Conservation (phyloP, 192 early-diverging fungal species). For the Entomortierella parvispora region DNA sequence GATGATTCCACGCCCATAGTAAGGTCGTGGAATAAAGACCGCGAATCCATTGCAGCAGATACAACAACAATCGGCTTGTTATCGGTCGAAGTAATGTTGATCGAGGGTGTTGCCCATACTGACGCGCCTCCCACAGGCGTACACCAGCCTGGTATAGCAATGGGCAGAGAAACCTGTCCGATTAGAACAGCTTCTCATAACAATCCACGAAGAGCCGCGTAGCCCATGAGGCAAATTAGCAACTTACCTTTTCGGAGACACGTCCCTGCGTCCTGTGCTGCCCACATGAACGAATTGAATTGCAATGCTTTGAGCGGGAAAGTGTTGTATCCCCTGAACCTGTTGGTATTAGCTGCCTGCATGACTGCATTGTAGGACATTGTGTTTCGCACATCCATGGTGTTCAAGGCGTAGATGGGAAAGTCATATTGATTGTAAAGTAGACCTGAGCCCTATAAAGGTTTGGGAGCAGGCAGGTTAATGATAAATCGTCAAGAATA, state of each 20-base stretch:
- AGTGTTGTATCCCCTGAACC: constrained; percentile 51
- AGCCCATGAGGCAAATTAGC: background rate
- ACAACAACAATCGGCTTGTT: constrained; percentile 76
- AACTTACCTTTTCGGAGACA: constrained; percentile 74
- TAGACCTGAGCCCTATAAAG: constrained; percentile 70
- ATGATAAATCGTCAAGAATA: background rate
- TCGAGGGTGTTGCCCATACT: constrained; percentile 74
- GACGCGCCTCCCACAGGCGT: constrained; percentile 72
- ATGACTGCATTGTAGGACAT: constrained; percentile 56
- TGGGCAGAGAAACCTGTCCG: no score
- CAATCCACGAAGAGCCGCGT: background rate
- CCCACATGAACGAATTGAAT: constrained; percentile 78
- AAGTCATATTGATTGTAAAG: constrained; percentile 65
- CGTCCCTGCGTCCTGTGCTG: constrained; percentile 68
- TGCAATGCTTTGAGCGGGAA: constrained; percentile 78
- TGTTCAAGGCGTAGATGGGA: constrained; percentile 71
- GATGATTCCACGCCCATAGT: constrained; percentile 64
- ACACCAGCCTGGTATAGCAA: constrained; percentile 77
- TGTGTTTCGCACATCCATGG: constrained; percentile 38
- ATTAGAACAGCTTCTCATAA: background rate
- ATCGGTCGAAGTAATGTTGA: constrained; percentile 60
- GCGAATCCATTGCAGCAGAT: constrained; percentile 69
- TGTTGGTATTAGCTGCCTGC: constrained; percentile 41
- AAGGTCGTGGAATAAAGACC: constrained; percentile 73
- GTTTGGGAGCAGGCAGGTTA: background rate